phyloP scores from a whole-genome alignment of 495 filamentous ascomycete genomes.

The Podospora sp. region DNA sequence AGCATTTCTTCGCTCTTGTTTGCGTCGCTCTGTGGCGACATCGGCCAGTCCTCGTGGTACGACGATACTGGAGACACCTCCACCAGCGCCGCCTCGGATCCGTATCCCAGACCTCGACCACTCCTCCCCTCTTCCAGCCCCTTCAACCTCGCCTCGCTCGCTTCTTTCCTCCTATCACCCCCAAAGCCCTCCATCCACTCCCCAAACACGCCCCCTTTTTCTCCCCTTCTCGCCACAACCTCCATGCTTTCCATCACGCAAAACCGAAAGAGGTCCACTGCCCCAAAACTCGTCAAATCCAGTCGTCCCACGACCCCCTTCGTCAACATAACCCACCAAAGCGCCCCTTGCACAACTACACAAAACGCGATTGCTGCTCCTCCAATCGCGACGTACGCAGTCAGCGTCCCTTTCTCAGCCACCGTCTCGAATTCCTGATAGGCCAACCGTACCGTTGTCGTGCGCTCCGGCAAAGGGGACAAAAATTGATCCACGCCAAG shows the following conservation, averaged over 20 bases:
- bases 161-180: neutral
- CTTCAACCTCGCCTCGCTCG: neutral
- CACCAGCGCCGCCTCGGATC: neutral
- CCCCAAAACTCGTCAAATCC: slow-evolving; percentile 7
- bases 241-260: slow-evolving; percentile 9
- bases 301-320: neutral
- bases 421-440: slow-evolving; percentile 11
- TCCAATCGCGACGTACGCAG: slow-evolving; percentile 3
- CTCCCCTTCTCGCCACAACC: slow-evolving; percentile 4
- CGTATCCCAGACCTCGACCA: neutral
- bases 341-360: neutral
- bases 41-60: neutral
- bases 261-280: neutral
- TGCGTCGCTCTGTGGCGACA: neutral
- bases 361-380: neutral
- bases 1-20: too few relatives aligned
- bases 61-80: neutral
- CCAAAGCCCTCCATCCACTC: neutral
- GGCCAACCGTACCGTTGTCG: neutral
- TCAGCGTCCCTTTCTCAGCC: neutral
- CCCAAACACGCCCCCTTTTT: neutral
- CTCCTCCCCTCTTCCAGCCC: neutral
- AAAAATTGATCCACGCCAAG: neutral
- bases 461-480: neutral
- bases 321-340: neutral